These are phyloP conservation scores for Striga asiatica DNA, from an alignment of 257 asterid genomes.

Conservation along the genomic window DNA sequence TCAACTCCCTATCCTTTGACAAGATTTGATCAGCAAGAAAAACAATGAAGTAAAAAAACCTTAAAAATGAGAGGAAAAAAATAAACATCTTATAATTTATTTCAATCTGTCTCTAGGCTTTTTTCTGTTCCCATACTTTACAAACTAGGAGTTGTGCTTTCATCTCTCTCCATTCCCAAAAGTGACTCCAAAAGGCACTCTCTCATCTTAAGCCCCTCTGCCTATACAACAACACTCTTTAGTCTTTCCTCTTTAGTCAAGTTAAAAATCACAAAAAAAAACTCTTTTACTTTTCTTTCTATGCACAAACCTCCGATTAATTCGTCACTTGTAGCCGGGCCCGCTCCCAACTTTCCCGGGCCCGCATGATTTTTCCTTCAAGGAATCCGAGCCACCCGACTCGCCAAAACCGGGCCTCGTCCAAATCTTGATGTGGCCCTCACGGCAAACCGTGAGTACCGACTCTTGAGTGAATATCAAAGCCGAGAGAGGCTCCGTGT, in stretches of 20 bases:
- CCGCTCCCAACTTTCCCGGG: constrained; percentile 38
- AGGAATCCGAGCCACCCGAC: constrained; percentile 48
- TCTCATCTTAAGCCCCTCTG: constrained; percentile 27
- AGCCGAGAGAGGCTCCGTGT: constrained; percentile 94
- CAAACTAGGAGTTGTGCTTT: constrained; percentile 19
- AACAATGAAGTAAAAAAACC: no score
- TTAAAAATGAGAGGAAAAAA: no score
- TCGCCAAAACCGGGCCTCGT: constrained; percentile 63
- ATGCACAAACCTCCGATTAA: constrained; percentile 19
- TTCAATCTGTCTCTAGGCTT: no score
- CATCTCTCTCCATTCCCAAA: constrained; percentile 23
- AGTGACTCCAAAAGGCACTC: constrained; percentile 28
- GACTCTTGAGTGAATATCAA: constrained; percentile 77
- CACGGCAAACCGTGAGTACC: constrained; percentile 70
- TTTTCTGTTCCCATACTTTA: not conserved
- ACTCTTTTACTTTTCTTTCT: no score
- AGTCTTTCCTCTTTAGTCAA: constrained; percentile 45
- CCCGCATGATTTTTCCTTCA: constrained; percentile 46
- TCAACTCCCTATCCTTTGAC: no score
- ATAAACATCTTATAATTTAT: no score
- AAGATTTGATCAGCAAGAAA: no score
- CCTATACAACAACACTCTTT: constrained; percentile 45
- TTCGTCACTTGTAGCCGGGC: constrained; percentile 34
- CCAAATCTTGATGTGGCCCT: constrained; percentile 94
- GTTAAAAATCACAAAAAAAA: constrained; percentile 16